Conservation (phyloP, 352 stramenopile species). For the Stephanocyclus meneghinianus region DNA sequence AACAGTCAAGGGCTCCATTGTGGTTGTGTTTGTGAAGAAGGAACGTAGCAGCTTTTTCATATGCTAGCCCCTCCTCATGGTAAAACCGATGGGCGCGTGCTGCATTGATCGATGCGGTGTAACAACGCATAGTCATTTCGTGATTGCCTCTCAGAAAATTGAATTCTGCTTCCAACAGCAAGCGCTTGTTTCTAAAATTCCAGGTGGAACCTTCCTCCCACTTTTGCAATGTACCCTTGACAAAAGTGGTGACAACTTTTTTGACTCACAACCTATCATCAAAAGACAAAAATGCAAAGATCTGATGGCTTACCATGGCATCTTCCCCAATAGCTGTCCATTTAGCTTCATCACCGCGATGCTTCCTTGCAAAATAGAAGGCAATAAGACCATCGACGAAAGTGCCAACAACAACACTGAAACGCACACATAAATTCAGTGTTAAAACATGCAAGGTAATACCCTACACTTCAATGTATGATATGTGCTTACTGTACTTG, state of each 20-base stretch:
- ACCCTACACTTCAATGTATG: background rate
- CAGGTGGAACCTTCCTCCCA: conserved; percentile 31
- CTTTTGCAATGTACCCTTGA: conserved; percentile 8
- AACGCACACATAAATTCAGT: background rate
- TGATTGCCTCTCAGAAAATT: conserved; percentile 37
- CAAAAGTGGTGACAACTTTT: background rate
- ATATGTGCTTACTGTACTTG: background rate
- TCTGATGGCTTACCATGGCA: background rate
- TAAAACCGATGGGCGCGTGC: conserved; percentile 35
- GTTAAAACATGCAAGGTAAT: background rate
- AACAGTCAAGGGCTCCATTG: conserved; percentile 29
- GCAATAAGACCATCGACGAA: conserved; percentile 47
- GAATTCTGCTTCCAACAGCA: conserved; percentile 46
- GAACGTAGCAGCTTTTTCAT: conserved; percentile 46
- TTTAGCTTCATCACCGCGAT: conserved; percentile 23
- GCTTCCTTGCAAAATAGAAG: conserved; percentile 43
- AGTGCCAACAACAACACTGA: conserved; percentile 9
- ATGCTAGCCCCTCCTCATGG: conserved; percentile 49
- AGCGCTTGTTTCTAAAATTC: conserved; percentile 50
- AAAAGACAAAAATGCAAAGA: background rate
- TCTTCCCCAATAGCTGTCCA: conserved; percentile 30
- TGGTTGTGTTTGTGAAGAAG: conserved; percentile 24
- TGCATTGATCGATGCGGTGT: conserved; percentile 37
- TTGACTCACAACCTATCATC: background rate
- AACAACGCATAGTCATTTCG: conserved; percentile 26